Percentiles rank a stretch among this genome's conserved stretches.
Conservation (phyloP, 306 rosid genomes). For the Potentilla sterilis region DNA sequence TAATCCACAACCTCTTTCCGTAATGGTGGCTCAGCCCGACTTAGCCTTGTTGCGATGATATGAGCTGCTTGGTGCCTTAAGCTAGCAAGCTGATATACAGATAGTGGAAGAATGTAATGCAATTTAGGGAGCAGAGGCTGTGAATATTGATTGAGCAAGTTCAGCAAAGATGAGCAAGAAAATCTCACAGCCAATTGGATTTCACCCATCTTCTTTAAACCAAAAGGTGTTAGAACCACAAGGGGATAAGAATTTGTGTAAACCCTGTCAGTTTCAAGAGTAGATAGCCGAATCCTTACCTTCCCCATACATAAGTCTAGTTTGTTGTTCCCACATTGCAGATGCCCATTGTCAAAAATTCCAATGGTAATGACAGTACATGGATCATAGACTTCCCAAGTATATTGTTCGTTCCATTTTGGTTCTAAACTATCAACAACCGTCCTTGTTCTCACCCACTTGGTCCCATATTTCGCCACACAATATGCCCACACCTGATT, state of each 20-base stretch:
- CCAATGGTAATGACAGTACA: slow-evolving; percentile 27
- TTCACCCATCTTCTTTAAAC: slow-evolving; percentile 30
- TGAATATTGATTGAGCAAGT: slow-evolving; percentile 5
- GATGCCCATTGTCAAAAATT: slow-evolving; percentile 20
- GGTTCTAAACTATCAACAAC: slow-evolving; percentile 4
- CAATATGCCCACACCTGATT: slow-evolving; percentile 17
- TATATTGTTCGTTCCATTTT: slow-evolving; percentile 36
- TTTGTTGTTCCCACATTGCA: neutral
- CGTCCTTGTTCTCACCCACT: slow-evolving; percentile 28
- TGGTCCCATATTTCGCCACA: slow-evolving; percentile 26
- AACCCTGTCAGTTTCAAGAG: slow-evolving; percentile 13
- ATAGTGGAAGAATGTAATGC: slow-evolving; percentile 22
- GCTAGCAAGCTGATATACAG: neutral
- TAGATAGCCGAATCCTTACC: slow-evolving; percentile 26
- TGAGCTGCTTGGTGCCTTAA: slow-evolving; percentile 15
- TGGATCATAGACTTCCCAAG: slow-evolving; percentile 30
- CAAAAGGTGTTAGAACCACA: slow-evolving; percentile 8
- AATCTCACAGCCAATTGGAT: slow-evolving; percentile 35
- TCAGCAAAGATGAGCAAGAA: slow-evolving; percentile 6
- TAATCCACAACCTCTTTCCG: slow-evolving; percentile 24
- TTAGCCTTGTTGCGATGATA: neutral
- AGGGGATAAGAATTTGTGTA: slow-evolving; percentile 28
- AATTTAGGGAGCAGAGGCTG: slow-evolving; percentile 17
- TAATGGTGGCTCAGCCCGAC: slow-evolving; percentile 26
- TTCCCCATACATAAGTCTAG: slow-evolving; percentile 21